phyloP scores from a whole-genome alignment of 2,329 filamentous ascomycete species.

The Aspergillus clavatus region DNA sequence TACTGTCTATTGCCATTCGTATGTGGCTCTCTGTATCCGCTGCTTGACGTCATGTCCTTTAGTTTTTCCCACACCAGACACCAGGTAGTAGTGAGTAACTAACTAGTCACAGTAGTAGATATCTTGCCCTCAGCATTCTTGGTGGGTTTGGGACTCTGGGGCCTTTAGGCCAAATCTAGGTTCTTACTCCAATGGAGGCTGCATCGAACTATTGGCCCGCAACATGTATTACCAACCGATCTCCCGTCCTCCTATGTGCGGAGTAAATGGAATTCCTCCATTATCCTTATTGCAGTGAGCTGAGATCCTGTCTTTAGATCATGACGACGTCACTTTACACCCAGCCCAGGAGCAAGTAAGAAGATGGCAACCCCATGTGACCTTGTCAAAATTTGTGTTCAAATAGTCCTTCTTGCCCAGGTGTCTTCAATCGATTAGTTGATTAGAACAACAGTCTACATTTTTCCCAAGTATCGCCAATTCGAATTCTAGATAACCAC shows the following conservation, averaged over 20 bases:
- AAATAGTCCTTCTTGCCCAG: neutral
- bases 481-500: neutral
- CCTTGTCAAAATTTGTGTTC: constrained; percentile 1
- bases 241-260: neutral
- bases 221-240: neutral
- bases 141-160: too few species aligned
- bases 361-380: constrained; percentile 8
- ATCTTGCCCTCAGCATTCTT: neutral
- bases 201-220: neutral
- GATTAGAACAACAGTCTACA: too few species aligned
- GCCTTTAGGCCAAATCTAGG: neutral
- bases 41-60: neutral
- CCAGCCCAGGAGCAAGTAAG: constrained; percentile 1
- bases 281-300: too few species aligned
- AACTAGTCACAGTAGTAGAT: too few species aligned
- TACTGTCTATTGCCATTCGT: too few species aligned
- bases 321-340: constrained; percentile 29
- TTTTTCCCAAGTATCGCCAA: too few species aligned
- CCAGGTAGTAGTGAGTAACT: too few species aligned
- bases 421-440: too few species aligned
- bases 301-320: constrained; percentile 15
- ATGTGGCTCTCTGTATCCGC: too few species aligned
- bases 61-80: neutral
- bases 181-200: neutral
- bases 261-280: too few species aligned